Evolutionary conservation across 1,139 yeast genomes (phyloP).

Genomic region (Taphrina pruni): DNA sequence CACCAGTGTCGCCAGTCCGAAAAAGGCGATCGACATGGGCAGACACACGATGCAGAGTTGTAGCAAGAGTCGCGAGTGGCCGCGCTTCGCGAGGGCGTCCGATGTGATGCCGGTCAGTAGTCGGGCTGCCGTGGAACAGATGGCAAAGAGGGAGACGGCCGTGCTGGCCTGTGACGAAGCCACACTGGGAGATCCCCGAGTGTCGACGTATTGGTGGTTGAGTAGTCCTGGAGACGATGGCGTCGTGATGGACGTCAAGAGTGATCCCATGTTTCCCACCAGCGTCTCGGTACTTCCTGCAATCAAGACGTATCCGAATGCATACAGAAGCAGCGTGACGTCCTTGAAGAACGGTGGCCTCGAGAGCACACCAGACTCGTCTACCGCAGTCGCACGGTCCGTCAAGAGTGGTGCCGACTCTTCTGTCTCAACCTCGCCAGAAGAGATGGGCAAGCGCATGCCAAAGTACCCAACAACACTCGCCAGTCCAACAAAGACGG

Average conservation of each 20-base stretch:
- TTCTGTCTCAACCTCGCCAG: background rate
- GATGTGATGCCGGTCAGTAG: constrained; percentile 15
- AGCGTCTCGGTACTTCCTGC: constrained; percentile 39
- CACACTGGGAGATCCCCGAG: background rate
- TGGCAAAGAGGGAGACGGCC: constrained; percentile 37
- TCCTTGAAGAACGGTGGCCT: constrained; percentile 29
- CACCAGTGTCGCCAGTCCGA: constrained; percentile 7
- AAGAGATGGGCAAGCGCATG: constrained; percentile 5
- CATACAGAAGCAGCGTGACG: constrained; percentile 25
- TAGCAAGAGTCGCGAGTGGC: constrained; percentile 17
- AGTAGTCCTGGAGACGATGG: background rate
- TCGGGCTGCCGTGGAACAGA: constrained; percentile 28
- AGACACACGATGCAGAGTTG: constrained; percentile 6
- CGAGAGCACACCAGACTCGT: background rate
- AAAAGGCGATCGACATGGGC: constrained; percentile 15
- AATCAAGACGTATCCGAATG: constrained; percentile 27
- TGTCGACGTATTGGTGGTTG: background rate
- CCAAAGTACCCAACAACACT: constrained; percentile 25
- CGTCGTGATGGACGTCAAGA: constrained; percentile 24
- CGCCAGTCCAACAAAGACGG: constrained; percentile 16
- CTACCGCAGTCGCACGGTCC: background rate
- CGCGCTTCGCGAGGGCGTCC: constrained; percentile 25
- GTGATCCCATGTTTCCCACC: constrained; percentile 38
- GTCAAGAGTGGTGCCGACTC: constrained; percentile 1
- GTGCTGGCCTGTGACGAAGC: constrained; percentile 19